Evolutionary conservation across 345 rosid species (phyloP).

Genomic region (Hevea brasiliensis): DNA sequence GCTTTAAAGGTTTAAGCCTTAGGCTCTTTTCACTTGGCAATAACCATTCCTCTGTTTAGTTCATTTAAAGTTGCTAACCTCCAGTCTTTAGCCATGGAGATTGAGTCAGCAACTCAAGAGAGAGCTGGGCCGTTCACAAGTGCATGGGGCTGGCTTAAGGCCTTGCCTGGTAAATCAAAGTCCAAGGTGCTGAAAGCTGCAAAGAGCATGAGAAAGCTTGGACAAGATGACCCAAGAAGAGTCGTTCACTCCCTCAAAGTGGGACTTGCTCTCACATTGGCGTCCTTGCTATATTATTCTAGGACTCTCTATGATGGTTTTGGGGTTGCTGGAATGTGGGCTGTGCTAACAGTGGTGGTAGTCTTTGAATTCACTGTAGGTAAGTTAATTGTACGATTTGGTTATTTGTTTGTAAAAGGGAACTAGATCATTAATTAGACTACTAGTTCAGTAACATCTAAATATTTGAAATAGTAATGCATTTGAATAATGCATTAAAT

Average conservation of each 20-base stretch:
- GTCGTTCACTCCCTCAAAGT: slow-evolving; percentile 31
- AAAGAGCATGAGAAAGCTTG: slow-evolving; percentile 43
- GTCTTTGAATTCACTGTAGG: slow-evolving; percentile 35
- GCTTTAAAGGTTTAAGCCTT: neutral
- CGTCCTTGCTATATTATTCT: slow-evolving; percentile 21
- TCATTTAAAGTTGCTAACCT: slow-evolving; percentile 2
- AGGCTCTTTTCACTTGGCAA: neutral
- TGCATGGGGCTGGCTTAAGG: slow-evolving; percentile 33
- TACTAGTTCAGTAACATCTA: too few relatives aligned
- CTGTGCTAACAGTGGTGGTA: slow-evolving; percentile 32
- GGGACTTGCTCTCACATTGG: slow-evolving; percentile 29
- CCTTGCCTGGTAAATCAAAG: slow-evolving; percentile 30
- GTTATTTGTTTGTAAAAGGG: too few relatives aligned
- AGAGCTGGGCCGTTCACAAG: slow-evolving; percentile 27
- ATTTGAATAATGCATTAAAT: neutral
- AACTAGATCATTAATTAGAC: too few relatives aligned
- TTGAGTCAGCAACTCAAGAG: slow-evolving; percentile 33
- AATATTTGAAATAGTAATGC: too few relatives aligned
- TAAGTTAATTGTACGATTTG: neutral
- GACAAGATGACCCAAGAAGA: slow-evolving; percentile 38
- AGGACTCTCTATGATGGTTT: slow-evolving; percentile 30
- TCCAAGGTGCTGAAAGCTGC: slow-evolving; percentile 24
- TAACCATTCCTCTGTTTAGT: neutral
- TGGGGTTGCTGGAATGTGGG: slow-evolving; percentile 35
- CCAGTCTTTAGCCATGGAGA: slow-evolving; percentile 38